Base-by-base conservation (phyloP, 225 moss, liverwort and hornwort genomes). In the Antitrichia curtipendula region DNA sequence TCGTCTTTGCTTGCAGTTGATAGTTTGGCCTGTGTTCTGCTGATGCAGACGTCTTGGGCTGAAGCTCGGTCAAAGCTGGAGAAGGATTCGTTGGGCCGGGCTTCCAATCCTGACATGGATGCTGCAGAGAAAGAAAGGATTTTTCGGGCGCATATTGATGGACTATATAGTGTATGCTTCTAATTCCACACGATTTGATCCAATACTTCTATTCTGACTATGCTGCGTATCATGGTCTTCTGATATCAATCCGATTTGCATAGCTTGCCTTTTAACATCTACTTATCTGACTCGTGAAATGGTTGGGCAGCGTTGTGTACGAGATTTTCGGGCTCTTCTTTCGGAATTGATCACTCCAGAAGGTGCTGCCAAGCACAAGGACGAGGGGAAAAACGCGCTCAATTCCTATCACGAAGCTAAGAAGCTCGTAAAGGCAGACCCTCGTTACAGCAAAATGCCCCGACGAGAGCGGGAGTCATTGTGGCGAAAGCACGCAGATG, bases 341-440 rank as follows among this genome's bases (percentile, higher is more conserved):
- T 92, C 95, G 84, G 95, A 97, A 85, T 83, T 93, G 41, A 91
- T 96, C 73, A 95, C 92, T 71, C 63, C 90, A 53, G 96, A 95
- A 72, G 85, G 78, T 65, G 92, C 88, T 75, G 85, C 88, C 19
- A 97, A 96, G 85, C 90, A 86, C 64, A 83, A 80, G 32, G 95
- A 93, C 19, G 95, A 94, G 62, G 93, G 92, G 32, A 97, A 89
- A 88, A 88, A 84, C 61, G 90, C 91, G 53, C 54, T 97, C 29
- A 95, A 90, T 71, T 96, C 95, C 27, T 97, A 93, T 93, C 89
- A 96, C 32, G 95, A 97, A 87, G 96, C 96, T 13, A 96, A 95
- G 89, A 97, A 95, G 83, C 86, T 95, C 63, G 86, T 96, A 12
- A 97, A 95, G 85, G 86, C 89, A 63, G 95, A 97, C 84, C 89